These are phyloP conservation scores for Vigna nakashimae DNA, from an alignment of 306 rosid genomes.

Conservation along the genomic window DNA sequence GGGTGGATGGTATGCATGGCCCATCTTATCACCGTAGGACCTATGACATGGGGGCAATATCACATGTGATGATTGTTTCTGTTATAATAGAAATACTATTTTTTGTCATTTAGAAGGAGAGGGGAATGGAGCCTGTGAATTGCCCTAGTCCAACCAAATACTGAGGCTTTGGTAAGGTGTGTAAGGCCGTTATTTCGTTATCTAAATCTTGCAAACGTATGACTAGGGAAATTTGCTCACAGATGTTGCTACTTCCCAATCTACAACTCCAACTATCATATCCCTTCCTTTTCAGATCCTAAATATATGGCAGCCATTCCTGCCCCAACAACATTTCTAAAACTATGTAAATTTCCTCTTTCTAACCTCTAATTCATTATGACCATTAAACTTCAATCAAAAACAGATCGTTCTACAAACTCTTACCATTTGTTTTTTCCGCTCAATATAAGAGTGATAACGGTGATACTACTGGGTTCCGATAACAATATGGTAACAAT, in stretches of 20 bases:
- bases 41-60: slow-evolving; percentile 22
- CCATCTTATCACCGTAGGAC: slow-evolving; percentile 2
- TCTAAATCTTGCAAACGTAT: slow-evolving; percentile 28
- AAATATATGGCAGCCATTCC: slow-evolving; percentile 3
- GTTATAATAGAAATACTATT: background rate
- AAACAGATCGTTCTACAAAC: too few species aligned
- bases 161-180: slow-evolving; percentile 37
- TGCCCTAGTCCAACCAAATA: slow-evolving; percentile 36
- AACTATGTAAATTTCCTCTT: background rate
- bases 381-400: background rate
- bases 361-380: too few species aligned
- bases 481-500: too few species aligned
- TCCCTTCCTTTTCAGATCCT: slow-evolving; percentile 3
- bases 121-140: slow-evolving; percentile 6
- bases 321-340: background rate
- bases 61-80: background rate
- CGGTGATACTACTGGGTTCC: too few species aligned
- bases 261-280: background rate
- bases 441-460: background rate
- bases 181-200: slow-evolving; percentile 58
- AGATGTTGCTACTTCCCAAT: slow-evolving; percentile 3
- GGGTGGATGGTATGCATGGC: slow-evolving; percentile 30
- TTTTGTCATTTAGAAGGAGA: slow-evolving; percentile 6
- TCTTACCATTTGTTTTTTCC: too few species aligned
- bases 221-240: slow-evolving; percentile 26